These are phyloP conservation scores for Fraxinus pennsylvanica DNA, from an alignment of 257 asterid species.

Conservation along the genomic window DNA sequence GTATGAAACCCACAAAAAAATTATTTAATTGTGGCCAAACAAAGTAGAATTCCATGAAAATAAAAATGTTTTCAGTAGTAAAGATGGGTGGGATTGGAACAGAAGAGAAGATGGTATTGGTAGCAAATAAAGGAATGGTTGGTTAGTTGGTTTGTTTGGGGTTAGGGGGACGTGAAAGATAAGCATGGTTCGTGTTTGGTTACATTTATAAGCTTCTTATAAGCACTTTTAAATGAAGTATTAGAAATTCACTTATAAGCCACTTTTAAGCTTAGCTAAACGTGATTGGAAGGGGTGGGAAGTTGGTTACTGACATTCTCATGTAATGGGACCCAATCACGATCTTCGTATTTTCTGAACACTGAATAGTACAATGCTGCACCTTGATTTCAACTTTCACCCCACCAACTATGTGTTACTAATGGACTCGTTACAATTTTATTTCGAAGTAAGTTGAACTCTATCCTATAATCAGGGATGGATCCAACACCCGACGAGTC, in stretches of 20 bases:
- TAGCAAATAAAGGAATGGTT: conserved; percentile 21
- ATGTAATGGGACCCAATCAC: conserved; percentile 39
- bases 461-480: too few species aligned
- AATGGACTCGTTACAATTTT: too few species aligned
- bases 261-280: not conserved
- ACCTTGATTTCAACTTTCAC: not conserved
- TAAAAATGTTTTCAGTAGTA: conserved; percentile 7
- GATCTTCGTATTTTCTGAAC: conserved; percentile 33
- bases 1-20: not conserved
- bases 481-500: too few species aligned
- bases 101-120: conserved; percentile 21
- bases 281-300: not conserved
- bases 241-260: not conserved
- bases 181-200: not conserved
- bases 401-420: too few species aligned
- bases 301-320: conserved; percentile 45
- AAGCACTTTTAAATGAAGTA: not conserved
- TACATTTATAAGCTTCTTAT: not conserved
- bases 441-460: too few species aligned
- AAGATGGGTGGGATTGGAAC: not conserved
- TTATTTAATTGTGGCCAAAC: not conserved
- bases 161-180: conserved; percentile 46
- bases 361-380: not conserved
- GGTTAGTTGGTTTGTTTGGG: conserved; percentile 56
- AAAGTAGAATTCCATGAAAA: conserved; percentile 10